Evolutionary conservation across 2,329 filamentous ascomycete species (phyloP).

Genomic region (Colletotrichum australisinense): DNA sequence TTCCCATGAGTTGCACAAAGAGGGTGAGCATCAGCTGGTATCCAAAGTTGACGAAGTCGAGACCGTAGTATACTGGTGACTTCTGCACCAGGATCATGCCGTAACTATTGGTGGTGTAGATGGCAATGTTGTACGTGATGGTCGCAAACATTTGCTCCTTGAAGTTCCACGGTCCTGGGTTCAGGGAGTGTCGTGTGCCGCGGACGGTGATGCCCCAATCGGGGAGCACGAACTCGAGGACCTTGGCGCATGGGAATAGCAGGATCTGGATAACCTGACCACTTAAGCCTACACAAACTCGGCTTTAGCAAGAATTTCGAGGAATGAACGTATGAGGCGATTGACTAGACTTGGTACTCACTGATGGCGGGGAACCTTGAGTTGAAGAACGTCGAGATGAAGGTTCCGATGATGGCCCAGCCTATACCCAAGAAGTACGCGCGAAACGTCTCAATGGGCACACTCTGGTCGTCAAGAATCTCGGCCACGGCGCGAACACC

Average conservation of each 20-base stretch:
- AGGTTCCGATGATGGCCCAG: slow-evolving; percentile 52
- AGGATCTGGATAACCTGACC: slow-evolving; percentile 57
- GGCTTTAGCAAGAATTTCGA: not conserved
- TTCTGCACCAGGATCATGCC: slow-evolving; percentile 49
- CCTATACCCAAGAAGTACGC: slow-evolving; percentile 55
- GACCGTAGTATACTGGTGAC: slow-evolving; percentile 52
- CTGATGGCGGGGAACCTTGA: slow-evolving; percentile 52
- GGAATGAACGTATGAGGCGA: not conserved
- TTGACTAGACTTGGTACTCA: slow-evolving; percentile 31
- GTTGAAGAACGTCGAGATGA: slow-evolving; percentile 55
- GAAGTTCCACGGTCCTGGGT: slow-evolving; percentile 54
- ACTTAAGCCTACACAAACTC: slow-evolving; percentile 41
- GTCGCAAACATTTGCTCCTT: slow-evolving; percentile 57
- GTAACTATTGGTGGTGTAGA: slow-evolving; percentile 49
- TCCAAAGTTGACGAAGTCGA: slow-evolving; percentile 51
- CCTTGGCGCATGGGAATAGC: slow-evolving; percentile 58
- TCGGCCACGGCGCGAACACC: slow-evolving; percentile 54
- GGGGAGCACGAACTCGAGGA: slow-evolving; percentile 55
- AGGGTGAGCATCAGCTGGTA: slow-evolving; percentile 53
- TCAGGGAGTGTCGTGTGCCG: slow-evolving; percentile 46
- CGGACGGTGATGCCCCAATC: slow-evolving; percentile 56
- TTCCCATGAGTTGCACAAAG: slow-evolving; percentile 55
- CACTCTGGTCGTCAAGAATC: slow-evolving; percentile 46
- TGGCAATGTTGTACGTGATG: slow-evolving; percentile 51
- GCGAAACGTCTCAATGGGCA: slow-evolving; percentile 53